A percentile compares a stretch with the other conserved stretches of the same genome.
Conservation (phyloP, 495 filamentous ascomycete species). For the Aspergillus carlsbadensis region DNA sequence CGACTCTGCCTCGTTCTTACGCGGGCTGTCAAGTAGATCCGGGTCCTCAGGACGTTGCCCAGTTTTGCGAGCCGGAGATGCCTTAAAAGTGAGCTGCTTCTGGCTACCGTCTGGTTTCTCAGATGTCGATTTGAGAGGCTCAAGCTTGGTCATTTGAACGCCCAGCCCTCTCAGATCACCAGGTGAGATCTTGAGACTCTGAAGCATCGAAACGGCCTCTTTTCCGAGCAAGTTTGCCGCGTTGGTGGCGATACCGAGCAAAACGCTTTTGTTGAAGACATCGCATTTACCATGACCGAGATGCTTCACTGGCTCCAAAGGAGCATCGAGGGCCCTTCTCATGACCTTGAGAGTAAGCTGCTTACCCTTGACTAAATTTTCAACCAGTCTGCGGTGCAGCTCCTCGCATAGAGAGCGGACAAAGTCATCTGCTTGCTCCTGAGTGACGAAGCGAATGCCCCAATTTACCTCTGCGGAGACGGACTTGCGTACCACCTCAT, state of each 20-base stretch:
- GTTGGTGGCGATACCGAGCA: conserved; percentile 81
- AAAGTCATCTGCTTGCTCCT: conserved; percentile 89
- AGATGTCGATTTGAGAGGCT: conserved; percentile 61
- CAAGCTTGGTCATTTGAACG: conserved; percentile 87
- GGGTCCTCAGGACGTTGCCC: conserved; percentile 37
- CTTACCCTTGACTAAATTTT: conserved; percentile 80
- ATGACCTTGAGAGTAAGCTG: conserved; percentile 93
- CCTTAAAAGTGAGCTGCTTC: conserved; percentile 58
- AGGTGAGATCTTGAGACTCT: conserved; percentile 78
- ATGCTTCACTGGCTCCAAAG: conserved; percentile 90
- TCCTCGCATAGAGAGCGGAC: conserved; percentile 79
- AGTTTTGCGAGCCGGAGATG: conserved; percentile 34
- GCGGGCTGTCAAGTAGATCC: conserved; percentile 64
- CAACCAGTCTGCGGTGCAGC: conserved; percentile 72
- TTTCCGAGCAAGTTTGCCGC: conserved; percentile 65
- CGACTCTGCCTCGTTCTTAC: conserved; percentile 57
- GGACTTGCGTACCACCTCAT: conserved; percentile 77
- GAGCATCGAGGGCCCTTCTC: conserved; percentile 79
- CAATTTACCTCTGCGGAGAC: conserved; percentile 97
- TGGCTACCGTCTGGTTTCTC: conserved; percentile 58
- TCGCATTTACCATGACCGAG: conserved; percentile 96
- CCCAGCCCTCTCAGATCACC: conserved; percentile 89
- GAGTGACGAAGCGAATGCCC: conserved; percentile 91
- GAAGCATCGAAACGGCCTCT: conserved; percentile 79
- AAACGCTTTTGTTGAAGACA: conserved; percentile 80